These are phyloP conservation scores for Apiotrichum montevideense DNA, from an alignment of 1,284 basidiomycete species.

Conservation along the genomic window DNA sequence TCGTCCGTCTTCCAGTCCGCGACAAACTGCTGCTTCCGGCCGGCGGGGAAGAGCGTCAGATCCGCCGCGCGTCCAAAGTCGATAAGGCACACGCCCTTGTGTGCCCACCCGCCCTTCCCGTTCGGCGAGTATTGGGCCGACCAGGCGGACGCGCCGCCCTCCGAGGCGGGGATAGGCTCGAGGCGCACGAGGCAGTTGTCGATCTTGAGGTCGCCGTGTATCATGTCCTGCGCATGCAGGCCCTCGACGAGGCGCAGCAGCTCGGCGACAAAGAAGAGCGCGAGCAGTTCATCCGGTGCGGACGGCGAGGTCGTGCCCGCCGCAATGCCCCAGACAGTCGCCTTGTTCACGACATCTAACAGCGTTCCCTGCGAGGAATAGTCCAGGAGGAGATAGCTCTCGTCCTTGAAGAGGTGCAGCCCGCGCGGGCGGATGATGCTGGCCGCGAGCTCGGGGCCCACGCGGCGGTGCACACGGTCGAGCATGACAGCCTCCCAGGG, in stretches of 20 bases:
- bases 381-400: conserved; percentile 84
- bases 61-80: conserved; percentile 96
- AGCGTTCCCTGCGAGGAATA: conserved; percentile 87
- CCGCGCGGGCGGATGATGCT: conserved; percentile 70
- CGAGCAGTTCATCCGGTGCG: conserved; percentile 81
- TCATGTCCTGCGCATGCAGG: conserved; percentile 73
- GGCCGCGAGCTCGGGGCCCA: conserved; percentile 55
- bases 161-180: conserved; percentile 59
- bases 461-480: conserved; percentile 63
- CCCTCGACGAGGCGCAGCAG: conserved; percentile 75
- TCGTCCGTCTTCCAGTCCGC: conserved; percentile 84
- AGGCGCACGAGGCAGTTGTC: conserved; percentile 94
- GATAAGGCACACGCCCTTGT: conserved; percentile 85
- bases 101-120: conserved; percentile 75
- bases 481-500: conserved; percentile 92
- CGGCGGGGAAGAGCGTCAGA: conserved; percentile 65
- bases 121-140: conserved; percentile 64
- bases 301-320: conserved; percentile 30
- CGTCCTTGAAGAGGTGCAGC: conserved; percentile 77
- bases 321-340: conserved; percentile 54
- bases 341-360: conserved; percentile 86
- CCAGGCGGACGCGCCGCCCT: conserved; percentile 63
- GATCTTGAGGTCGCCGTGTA: conserved; percentile 98
- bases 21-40: conserved; percentile 62
- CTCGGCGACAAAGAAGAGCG: conserved; percentile 92